Base-by-base conservation (phyloP, 768 basidiomycete genomes). In the Leccinum longicurvipes region DNA sequence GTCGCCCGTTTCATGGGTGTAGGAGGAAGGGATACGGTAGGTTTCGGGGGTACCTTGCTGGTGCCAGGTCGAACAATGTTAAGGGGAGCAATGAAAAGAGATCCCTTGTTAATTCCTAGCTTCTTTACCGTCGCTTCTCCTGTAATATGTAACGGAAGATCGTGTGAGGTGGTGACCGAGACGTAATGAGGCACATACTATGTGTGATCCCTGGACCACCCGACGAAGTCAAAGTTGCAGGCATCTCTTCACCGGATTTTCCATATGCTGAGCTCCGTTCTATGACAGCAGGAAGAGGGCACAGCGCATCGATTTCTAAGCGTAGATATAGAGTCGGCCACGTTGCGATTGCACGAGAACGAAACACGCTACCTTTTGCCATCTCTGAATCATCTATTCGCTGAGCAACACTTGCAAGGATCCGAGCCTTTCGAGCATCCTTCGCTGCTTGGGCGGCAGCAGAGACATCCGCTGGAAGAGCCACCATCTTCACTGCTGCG, bases 51-150 rank as follows among this genome's bases (percentile, higher is more conserved):
- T 51, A 50, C 34, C 52, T 49, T 50, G 27, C 31, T 29, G 48
- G 64, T 56, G 10, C 54, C 19, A 54, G 50, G 50, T 53, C 46
- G 63, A 44, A 4, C n/a, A 39, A 10, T 21, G 25, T 54, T 58
- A 7, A 31, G 27, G 15, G 15, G 28, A 23, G 56, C 23, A 53
- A 29, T 17, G 32, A 45, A 31, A 25, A 49, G 50, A 23, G 48
- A 36, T 1, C 47, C 55, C 39, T 55, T 56, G 48, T 47, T 19
- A 21, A 53, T 47, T 12, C 28, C 19, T 27, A n/a, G 27, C 1
- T 45, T 50, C 21, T 29, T 52, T 39, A 50, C 61, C 36, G 0
- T 53, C 0, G 45, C 54, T 51, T 51, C 61, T 15, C 21, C 57
- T 60, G 47, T 4, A 17, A 23, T 1, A n/a, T 21, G 14, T 39